These are phyloP conservation scores for Schizophyllum commune DNA, from an alignment of 1,284 basidiomycete species.

Conservation along the genomic window DNA sequence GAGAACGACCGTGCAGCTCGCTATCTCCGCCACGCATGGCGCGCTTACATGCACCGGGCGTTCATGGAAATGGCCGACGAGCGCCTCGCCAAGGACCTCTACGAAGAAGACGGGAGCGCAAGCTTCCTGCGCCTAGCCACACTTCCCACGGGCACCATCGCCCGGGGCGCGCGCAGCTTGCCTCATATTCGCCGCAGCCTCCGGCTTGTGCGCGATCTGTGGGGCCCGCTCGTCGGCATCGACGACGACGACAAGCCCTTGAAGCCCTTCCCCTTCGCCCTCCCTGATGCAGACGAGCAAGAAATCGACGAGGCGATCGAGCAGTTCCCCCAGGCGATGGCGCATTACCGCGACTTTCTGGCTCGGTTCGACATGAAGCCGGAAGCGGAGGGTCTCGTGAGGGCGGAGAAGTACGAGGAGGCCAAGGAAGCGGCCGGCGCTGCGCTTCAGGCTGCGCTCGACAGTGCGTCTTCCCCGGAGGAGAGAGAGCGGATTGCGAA, in stretches of 20 bases:
- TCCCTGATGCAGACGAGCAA: background rate
- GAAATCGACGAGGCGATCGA: background rate
- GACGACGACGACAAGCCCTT: background rate
- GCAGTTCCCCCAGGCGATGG: background rate
- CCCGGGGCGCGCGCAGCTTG: background rate
- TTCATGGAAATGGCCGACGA: background rate
- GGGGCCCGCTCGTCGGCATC: background rate
- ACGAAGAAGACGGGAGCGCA: background rate
- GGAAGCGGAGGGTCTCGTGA: background rate
- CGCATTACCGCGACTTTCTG: background rate
- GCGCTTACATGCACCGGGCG: background rate
- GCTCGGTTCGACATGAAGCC: background rate
- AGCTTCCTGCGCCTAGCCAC: background rate
- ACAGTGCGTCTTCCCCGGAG: background rate
- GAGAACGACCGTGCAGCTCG: background rate
- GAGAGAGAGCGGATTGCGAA: background rate
- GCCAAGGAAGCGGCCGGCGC: background rate
- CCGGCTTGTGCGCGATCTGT: background rate
- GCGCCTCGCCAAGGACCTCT: background rate
- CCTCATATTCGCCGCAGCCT: too few relatives aligned
- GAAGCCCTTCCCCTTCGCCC: background rate
- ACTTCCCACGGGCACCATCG: background rate
- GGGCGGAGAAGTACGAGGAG: background rate
- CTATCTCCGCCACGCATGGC: background rate
- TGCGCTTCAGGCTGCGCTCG: background rate